Evolutionary conservation across 257 asterid genomes (phyloP).

Genomic region (Catharanthus roseus): DNA sequence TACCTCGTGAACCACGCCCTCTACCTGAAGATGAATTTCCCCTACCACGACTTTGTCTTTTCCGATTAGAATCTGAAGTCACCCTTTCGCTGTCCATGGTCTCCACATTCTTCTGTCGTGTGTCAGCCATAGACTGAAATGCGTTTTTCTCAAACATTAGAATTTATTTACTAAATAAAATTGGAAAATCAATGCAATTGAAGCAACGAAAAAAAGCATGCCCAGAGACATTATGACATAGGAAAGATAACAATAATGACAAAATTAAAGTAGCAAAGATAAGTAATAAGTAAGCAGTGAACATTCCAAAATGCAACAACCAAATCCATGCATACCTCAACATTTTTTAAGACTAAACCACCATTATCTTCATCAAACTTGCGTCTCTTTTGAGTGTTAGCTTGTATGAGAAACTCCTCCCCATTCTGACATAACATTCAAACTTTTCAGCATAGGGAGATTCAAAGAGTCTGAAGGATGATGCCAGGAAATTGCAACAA

Average conservation of each 20-base stretch:
- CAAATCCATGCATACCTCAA: conserved; percentile 51
- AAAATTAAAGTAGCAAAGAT: not conserved
- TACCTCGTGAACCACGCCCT: conserved; percentile 70
- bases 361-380: conserved; percentile 54
- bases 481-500: not conserved
- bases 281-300: not conserved
- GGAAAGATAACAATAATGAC: not conserved
- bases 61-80: conserved; percentile 53
- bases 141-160: conserved; percentile 29
- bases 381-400: conserved; percentile 84
- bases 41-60: conserved; percentile 72
- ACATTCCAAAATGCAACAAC: conserved; percentile 6
- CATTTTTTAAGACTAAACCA: conserved; percentile 35
- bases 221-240: not conserved
- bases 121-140: conserved; percentile 44
- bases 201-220: conserved; percentile 1
- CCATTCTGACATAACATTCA: conserved; percentile 50
- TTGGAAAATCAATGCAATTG: not conserved
- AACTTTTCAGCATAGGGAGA: not conserved
- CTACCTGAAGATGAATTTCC: conserved; percentile 63
- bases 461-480: not conserved
- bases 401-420: conserved; percentile 73
- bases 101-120: conserved; percentile 45
- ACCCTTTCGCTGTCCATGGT: conserved; percentile 40
- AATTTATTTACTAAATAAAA: not conserved